Base-by-base conservation (phyloP, 2,329 filamentous ascomycete species). In the Davidsoniella eucalypti region DNA sequence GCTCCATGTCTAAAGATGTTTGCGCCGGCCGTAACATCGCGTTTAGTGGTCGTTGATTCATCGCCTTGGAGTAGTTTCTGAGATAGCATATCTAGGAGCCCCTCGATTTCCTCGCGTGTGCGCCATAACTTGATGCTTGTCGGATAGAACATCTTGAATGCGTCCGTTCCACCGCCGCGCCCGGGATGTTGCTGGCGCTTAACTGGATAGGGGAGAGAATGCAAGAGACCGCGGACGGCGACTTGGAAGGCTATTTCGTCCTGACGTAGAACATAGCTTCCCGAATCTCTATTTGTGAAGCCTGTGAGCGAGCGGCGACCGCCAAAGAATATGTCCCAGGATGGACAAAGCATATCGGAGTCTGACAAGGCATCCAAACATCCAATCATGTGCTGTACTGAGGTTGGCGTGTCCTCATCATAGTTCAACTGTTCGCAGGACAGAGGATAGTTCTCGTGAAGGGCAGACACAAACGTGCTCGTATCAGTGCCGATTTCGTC, bases 191-290 rank as follows among this genome's bases (percentile, higher is more conserved):
- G 48, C 26, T 54, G 52, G n/a, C 80, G 74, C 61, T 85, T 90
- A 8, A 98, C 92, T 0, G 90, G 90, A 57, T 76, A 76, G 1
- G 92, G 92, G 2, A 98, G 72, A 8, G 80, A 81, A 61, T 94
- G 94, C 0, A 95, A 65, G 46, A 96, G 66, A 0, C 92, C 92
- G 10, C 88, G 78, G 0, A 94, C 85, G 4, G 87, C 87, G 16
- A 90, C 80, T 56, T 98, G 86, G 56, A 95, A 96, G 21, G 84
- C 81, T 61, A 98, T 88, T 60, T 98, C 92, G 55, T 95, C 87
- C 63, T 96, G 90, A 5, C 88, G 80, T 8, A 96, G 67, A 12
- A 81, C 72, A 54, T 95, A 90, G 49, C 79, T 77, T 17, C 75
- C 75, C 0, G 72, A 70, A 61, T 81, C 70, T 66, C 65, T 69